Evolutionary conservation across 371 early-diverging fungal species (phyloP), one percentile per base, ranked within the genome.

Genomic region (Mortierella sp.): DNA sequence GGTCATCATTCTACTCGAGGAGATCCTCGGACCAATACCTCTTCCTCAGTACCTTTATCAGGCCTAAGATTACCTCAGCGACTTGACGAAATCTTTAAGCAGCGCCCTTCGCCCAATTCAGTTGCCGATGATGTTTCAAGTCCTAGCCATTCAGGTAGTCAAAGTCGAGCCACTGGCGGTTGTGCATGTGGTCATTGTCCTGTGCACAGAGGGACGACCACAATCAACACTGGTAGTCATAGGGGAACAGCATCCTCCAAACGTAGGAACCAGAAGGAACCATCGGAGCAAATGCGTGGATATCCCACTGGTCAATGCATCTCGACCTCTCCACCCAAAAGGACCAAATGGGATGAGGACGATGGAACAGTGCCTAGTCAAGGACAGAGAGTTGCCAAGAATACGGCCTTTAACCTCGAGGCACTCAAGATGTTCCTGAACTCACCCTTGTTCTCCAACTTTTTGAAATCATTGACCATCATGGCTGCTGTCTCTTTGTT

Each of bases 361-460:
- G 70, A 67, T 18, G 26, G 56, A 29, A 67, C 62, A 21, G 15
- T 56, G 4, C 62, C 68, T 1, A 37, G 9, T 37, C 37, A 3
- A 37, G 53, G 26, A 12, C 18, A 23, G 23, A 23, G 23, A 23
- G 25, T 57, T 52, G 58, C 70, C 61, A 73, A 60, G 47, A 79
- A 79, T 57, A 72, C 73, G 44, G 73, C 80, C 37, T 69, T 79
- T 45, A 73, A 79, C 47, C 29, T 72, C 44, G 73, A 73, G n/a
- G 70, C 80, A 0, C 53, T 79, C 51, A 79, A 73, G 51, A 63
- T 52, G 4, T 70, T 79, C 57, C 48, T 79, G 12, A 79, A 70
- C 57, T 79, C 80, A 16, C 80, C 80, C 57, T 43, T 79, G n/a
- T 79, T 79, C 68, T 79, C 80, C 29, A 79, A 73, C 30, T 50